Conservation (phyloP, 768 basidiomycete genomes). For the Rhizopogon vesiculosus region DNA sequence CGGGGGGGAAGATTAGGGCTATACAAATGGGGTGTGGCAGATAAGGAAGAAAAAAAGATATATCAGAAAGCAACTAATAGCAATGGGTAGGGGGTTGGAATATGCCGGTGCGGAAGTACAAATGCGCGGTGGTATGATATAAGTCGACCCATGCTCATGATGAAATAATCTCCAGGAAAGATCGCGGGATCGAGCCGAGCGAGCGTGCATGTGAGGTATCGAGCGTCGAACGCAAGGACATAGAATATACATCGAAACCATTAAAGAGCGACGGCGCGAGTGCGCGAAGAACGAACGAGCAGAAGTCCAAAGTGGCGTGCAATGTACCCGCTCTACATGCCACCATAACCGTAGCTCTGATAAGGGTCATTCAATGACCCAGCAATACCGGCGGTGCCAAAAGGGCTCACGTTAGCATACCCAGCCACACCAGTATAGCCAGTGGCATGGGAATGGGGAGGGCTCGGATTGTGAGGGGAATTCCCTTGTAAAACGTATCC, state of each 20-base stretch:
- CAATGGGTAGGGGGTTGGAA: slow-evolving; percentile 32
- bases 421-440: slow-evolving; percentile 54
- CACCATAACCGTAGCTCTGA: slow-evolving; percentile 74
- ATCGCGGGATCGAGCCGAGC: slow-evolving; percentile 35
- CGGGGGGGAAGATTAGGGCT: slow-evolving; percentile 29
- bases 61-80: slow-evolving; percentile 35
- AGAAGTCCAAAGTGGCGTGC: slow-evolving; percentile 16
- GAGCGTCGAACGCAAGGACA: slow-evolving; percentile 27
- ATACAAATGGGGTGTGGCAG: slow-evolving; percentile 40
- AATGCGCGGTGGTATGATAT: slow-evolving; percentile 53
- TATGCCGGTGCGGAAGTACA: slow-evolving; percentile 71
- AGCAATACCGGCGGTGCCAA: slow-evolving; percentile 41
- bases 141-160: slow-evolving; percentile 30
- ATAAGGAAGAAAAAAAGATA: slow-evolving; percentile 27
- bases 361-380: slow-evolving; percentile 69
- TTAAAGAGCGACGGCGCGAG: slow-evolving; percentile 22
- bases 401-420: slow-evolving; percentile 51
- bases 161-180: slow-evolving; percentile 23
- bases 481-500: slow-evolving; percentile 77
- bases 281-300: slow-evolving; percentile 7
- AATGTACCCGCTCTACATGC: slow-evolving; percentile 53
- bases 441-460: slow-evolving; percentile 48
- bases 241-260: slow-evolving; percentile 36
- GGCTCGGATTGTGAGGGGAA: slow-evolving; percentile 59
- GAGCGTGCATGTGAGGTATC: slow-evolving; percentile 26